Conservation (phyloP, 352 stramenopile genomes). For the Globisporangium apiculatum region DNA sequence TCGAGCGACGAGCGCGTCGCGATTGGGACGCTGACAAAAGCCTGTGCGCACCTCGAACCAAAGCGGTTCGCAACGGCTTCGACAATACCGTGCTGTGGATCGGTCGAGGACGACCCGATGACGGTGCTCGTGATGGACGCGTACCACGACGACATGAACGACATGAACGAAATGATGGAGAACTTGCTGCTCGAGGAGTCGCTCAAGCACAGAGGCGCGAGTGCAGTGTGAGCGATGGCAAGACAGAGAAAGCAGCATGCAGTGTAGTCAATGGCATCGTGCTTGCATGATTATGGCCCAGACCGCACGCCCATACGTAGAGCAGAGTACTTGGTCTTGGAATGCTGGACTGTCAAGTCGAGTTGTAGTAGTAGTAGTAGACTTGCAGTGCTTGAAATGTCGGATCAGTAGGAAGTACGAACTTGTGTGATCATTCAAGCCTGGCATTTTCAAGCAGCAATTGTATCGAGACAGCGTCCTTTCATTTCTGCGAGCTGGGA, state of each 20-base stretch:
- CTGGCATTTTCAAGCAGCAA: not conserved
- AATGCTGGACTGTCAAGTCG: not conserved
- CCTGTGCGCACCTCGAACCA: conserved; percentile 7
- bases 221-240: not conserved
- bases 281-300: no score
- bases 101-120: conserved; percentile 30
- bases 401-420: not conserved
- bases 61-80: not conserved
- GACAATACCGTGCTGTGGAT: not conserved
- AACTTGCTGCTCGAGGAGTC: conserved; percentile 38
- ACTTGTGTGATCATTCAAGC: no score
- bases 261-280: no score
- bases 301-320: not conserved
- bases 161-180: conserved; percentile 41
- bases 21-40: not conserved
- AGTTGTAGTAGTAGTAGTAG: not conserved
- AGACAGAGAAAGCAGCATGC: no score
- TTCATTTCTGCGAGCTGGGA: not conserved
- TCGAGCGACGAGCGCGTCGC: not conserved
- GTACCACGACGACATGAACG: conserved; percentile 46
- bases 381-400: not conserved
- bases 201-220: not conserved
- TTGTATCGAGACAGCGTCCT: no score
- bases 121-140: conserved; percentile 47
- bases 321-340: not conserved